Percentiles rank a stretch among this genome's conserved stretches.
Evolutionary conservation across 129 eudicot species (phyloP).

Genomic region (Heracleum sosnowskyi): DNA sequence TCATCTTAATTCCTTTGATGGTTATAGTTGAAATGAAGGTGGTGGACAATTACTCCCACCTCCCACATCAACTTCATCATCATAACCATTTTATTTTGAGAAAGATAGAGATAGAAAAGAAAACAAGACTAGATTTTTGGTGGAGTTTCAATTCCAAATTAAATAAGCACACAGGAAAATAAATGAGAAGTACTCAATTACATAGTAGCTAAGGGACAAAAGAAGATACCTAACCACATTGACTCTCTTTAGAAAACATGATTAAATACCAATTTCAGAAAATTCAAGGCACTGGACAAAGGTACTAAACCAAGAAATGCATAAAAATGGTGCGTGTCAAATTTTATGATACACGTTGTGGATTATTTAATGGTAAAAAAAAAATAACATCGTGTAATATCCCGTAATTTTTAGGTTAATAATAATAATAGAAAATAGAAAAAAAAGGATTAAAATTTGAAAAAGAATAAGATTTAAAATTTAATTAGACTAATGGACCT

Average conservation of each 20-base stretch:
- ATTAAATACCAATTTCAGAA: not conserved
- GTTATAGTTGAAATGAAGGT: slow-evolving; percentile 5
- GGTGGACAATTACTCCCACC: not conserved
- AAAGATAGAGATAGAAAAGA: not conserved
- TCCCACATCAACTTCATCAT: not conserved
- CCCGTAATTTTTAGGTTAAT: too few relatives aligned
- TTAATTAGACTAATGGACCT: too few relatives aligned
- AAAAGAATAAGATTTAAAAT: too few relatives aligned
- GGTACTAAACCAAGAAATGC: not conserved
- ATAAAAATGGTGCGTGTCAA: too few relatives aligned
- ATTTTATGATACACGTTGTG: too few relatives aligned
- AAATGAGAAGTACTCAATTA: slow-evolving; percentile 13
- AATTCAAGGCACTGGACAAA: too few relatives aligned
- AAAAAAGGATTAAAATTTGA: too few relatives aligned
- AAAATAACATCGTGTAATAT: too few relatives aligned
- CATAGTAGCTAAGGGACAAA: not conserved
- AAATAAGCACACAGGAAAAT: not conserved
- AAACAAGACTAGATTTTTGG: not conserved
- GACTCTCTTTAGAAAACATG: not conserved
- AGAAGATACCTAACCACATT: not conserved
- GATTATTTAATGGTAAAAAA: too few relatives aligned
- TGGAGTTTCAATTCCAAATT: slow-evolving; percentile 20
- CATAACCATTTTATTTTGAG: not conserved
- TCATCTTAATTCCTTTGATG: not conserved
- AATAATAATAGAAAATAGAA: too few relatives aligned